Conservation (phyloP, 2,329 filamentous ascomycete species). For the Trichothecium roseum region DNA sequence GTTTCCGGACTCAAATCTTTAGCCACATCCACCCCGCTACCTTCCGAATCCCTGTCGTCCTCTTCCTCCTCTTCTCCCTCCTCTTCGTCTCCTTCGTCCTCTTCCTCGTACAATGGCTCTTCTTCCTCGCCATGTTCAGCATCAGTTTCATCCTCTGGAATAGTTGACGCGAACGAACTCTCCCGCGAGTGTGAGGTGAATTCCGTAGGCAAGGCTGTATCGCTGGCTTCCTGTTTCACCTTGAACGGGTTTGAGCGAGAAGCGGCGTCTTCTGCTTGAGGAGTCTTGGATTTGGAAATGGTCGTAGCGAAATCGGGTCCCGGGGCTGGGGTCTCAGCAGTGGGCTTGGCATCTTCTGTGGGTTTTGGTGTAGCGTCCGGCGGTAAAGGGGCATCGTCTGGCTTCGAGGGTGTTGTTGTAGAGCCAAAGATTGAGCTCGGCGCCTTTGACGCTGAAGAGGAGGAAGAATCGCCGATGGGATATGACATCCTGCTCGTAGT, state of each 20-base stretch:
- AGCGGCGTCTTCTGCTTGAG: slow-evolving; percentile 20
- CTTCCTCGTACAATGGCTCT: slow-evolving; percentile 28
- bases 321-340: slow-evolving; percentile 9
- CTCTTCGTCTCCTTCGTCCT: slow-evolving; percentile 26
- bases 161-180: too few relatives aligned
- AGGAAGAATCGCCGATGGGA: slow-evolving; percentile 38
- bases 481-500: slow-evolving; percentile 42
- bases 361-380: slow-evolving; percentile 22
- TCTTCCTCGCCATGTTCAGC: slow-evolving; percentile 27
- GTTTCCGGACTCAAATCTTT: slow-evolving; percentile 49
- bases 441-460: slow-evolving; percentile 35
- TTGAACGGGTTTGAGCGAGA: slow-evolving; percentile 30
- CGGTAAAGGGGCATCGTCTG: slow-evolving; percentile 29
- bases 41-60: slow-evolving; percentile 40
- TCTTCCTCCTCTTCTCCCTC: slow-evolving; percentile 34
- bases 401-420: slow-evolving; percentile 15
- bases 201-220: slow-evolving; percentile 30
- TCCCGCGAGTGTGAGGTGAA: slow-evolving; percentile 12
- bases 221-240: slow-evolving; percentile 15
- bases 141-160: slow-evolving; percentile 10
- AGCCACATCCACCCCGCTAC: slow-evolving; percentile 55
- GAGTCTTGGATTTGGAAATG: slow-evolving; percentile 6
- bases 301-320: slow-evolving; percentile 9
- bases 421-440: slow-evolving; percentile 17
- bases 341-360: slow-evolving; percentile 7